Base-by-base conservation (phyloP, 2,329 filamentous ascomycete species). In the Nannizziopsis arthrosporioides region DNA sequence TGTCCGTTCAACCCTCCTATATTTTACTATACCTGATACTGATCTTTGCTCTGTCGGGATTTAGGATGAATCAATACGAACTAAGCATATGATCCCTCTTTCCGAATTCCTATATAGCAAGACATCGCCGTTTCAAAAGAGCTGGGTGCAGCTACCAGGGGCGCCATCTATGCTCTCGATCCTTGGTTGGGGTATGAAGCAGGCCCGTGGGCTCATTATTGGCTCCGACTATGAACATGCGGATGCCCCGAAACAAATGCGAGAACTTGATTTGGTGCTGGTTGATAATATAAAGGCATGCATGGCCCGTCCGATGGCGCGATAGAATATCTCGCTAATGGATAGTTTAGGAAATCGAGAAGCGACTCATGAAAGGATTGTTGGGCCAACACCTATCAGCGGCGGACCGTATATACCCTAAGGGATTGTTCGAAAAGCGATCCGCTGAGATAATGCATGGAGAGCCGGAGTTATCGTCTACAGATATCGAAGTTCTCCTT, bases 121-220 rank as follows among this genome's bases (percentile, higher is more conserved):
- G 46, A 77, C 82, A 48, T 90, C 80, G 66, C 79, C 94, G 53
- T 89, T 89, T 60, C 71, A 74, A 53, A 75, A 74, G 46, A 77
- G 77, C 44, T 86, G 86, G 78, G 68, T 79, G n/a, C 48, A 64
- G 10, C 57, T 68, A 43, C 61, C 65, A 0, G 56, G 55, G 7
- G 57, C 57, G 9, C 72, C 78, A 1, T 72, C 81, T 46, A 79
- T 85, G 1, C 84, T 81, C 78, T 73, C 75, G 47, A 73, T 89
- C 4, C 65, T 92, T 55, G 76, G 75, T 8, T 95, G 89, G 88
- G 80, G 84, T 0, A 64, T 89, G 52, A 76, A 76, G 47, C 81
- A 85, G 59, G 63, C 87, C 12, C 85, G 84, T 1, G 66, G 66
- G 1, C 52, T 66, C 31, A 66, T 88, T 3, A 62, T 74, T 2